Conservation (phyloP, 441 rosid species). For the Raphanus hybrid region DNA sequence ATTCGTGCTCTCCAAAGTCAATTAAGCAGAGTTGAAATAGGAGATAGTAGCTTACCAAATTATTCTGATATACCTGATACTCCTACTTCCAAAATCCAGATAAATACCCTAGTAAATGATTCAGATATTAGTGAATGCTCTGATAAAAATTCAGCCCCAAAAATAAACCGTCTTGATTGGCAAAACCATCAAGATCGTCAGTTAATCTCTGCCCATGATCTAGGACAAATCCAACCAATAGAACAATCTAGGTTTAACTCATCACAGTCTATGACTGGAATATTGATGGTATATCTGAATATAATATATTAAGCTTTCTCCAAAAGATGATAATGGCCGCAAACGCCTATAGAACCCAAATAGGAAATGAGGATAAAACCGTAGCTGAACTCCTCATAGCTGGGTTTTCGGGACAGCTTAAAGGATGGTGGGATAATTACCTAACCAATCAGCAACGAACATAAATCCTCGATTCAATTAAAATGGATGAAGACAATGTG, state of each 20-base stretch:
- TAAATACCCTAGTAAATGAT: too few relatives aligned
- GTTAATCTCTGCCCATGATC: neutral
- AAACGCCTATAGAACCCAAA: neutral
- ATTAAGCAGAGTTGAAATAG: too few relatives aligned
- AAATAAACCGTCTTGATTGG: neutral
- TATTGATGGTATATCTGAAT: neutral
- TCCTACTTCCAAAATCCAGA: neutral
- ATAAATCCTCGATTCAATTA: neutral
- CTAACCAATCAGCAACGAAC: neutral
- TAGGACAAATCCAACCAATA: neutral
- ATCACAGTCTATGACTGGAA: neutral
- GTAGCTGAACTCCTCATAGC: neutral
- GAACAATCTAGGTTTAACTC: slow-evolving; percentile 1
- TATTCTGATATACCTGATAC: neutral
- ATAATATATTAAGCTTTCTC: neutral
- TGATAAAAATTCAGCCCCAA: too few relatives aligned
- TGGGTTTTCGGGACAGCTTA: neutral
- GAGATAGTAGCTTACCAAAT: too few relatives aligned
- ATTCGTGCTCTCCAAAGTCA: neutral
- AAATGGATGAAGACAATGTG: neutral
- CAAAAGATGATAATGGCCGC: neutral
- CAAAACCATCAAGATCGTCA: neutral
- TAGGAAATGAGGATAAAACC: neutral
- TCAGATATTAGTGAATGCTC: neutral
- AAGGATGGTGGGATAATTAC: slow-evolving; percentile 5